Conservation (phyloP, 495 filamentous ascomycete species). For the Aspergillus diversus region DNA sequence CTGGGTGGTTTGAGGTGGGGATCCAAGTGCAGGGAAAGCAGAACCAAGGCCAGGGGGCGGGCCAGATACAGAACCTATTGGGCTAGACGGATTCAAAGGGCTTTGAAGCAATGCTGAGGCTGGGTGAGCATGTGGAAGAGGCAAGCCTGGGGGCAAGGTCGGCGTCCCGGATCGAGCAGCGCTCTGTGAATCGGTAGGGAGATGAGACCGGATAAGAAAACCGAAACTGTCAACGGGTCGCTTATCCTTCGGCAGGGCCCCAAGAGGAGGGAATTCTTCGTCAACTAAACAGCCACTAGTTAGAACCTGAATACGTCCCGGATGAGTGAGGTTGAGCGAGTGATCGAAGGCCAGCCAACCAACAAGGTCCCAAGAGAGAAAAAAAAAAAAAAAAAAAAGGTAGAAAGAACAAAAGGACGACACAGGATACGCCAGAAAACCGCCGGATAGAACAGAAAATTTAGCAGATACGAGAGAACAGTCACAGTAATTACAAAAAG, state of each 20-base stretch:
- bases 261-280: conserved; percentile 59
- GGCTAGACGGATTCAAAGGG: conserved; percentile 36
- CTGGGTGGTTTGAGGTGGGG: conserved; percentile 33
- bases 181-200: conserved; percentile 36
- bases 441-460: conserved; percentile 24
- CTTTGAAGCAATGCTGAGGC: conserved; percentile 45
- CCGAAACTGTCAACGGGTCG: conserved; percentile 47
- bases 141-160: conserved; percentile 68
- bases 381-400: conserved; percentile 15
- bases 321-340: conserved; percentile 29
- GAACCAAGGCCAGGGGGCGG: conserved; percentile 37
- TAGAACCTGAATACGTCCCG: conserved; percentile 26
- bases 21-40: conserved; percentile 33
- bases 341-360: conserved; percentile 18
- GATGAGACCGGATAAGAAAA: conserved; percentile 49
- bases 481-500: conserved; percentile 45
- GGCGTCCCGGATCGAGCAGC: conserved; percentile 56
- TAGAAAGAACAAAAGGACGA: conserved; percentile 15
- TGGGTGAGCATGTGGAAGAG: conserved; percentile 58
- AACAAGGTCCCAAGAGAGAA: conserved; percentile 13
- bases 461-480: conserved; percentile 34
- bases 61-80: conserved; percentile 36
- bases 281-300: conserved; percentile 39
- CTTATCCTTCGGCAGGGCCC: conserved; percentile 38
- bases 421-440: conserved; percentile 11